phyloP scores from a whole-genome alignment of 768 basidiomycete species.

The Mycena floridula region DNA sequence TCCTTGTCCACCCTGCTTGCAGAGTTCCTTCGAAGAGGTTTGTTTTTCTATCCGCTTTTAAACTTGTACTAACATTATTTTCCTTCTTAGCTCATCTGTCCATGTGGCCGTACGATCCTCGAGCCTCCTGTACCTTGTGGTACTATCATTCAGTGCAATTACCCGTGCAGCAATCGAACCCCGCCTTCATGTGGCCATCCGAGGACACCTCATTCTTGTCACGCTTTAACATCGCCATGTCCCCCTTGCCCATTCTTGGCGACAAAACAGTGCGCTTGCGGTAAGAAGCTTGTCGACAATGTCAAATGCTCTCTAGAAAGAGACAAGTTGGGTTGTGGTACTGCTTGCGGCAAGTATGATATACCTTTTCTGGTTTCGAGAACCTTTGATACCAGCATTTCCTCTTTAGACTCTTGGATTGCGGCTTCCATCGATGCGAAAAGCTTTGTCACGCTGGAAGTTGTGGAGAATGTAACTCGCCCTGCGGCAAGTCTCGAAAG shows the following conservation, averaged over 20 bases:
- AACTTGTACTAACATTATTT: neutral
- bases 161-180: conserved; percentile 68
- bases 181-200: conserved; percentile 80
- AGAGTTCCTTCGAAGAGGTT: conserved; percentile 91
- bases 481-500: conserved; percentile 84
- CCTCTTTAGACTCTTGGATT: conserved; percentile 52
- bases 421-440: conserved; percentile 89
- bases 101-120: conserved; percentile 80
- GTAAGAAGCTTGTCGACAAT: conserved; percentile 75
- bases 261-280: conserved; percentile 79
- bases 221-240: conserved; percentile 62
- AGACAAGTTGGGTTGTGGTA: conserved; percentile 82
- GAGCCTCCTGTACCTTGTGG: conserved; percentile 90
- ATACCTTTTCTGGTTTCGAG: neutral
- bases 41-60: conserved; percentile 11
- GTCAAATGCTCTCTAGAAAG: conserved; percentile 75
- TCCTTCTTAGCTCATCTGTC: conserved; percentile 56
- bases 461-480: conserved; percentile 71
- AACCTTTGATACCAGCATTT: conserved; percentile 1
- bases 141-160: conserved; percentile 68
- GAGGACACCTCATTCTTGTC: conserved; percentile 72
- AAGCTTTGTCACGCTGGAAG: conserved; percentile 75
- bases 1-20: conserved; percentile 74
- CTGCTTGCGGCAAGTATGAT: conserved; percentile 66
- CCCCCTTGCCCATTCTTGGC: conserved; percentile 87